These are phyloP conservation scores for Trifolium subterraneum DNA, from an alignment of 306 rosid species.

Conservation along the genomic window DNA sequence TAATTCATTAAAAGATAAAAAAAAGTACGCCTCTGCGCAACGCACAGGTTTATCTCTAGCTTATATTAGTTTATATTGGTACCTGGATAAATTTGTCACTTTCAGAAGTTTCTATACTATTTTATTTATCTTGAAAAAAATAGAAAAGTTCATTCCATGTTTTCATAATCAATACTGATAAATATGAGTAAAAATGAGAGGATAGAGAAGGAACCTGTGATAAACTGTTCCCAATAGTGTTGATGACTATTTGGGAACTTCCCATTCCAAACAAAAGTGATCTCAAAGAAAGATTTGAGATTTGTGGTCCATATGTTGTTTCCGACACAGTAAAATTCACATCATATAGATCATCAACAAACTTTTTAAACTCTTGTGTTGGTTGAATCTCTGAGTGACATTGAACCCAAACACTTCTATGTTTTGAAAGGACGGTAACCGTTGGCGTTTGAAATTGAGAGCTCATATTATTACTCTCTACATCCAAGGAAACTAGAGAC, in stretches of 20 bases:
- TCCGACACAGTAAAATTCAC: neutral
- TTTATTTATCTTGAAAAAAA: neutral
- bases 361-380: neutral
- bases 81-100: no score
- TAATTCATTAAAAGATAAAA: no score
- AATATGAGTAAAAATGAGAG: no score
- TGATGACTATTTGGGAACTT: neutral
- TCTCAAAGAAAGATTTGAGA: neutral
- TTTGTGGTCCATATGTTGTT: neutral
- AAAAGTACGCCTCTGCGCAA: no score
- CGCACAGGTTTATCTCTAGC: no score
- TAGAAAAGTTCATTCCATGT: neutral
- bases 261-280: slow-evolving; percentile 37
- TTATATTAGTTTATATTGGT: no score
- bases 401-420: slow-evolving; percentile 11
- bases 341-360: neutral
- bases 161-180: no score
- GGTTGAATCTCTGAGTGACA: neutral
- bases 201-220: slow-evolving; percentile 28
- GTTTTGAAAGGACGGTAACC: neutral
- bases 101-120: no score
- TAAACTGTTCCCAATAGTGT: slow-evolving; percentile 27
- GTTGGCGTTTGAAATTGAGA: neutral
- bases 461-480: neutral
- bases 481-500: neutral